Evolutionary conservation across 2,329 filamentous ascomycete species (phyloP).

Genomic region (Calonectria pteridis): DNA sequence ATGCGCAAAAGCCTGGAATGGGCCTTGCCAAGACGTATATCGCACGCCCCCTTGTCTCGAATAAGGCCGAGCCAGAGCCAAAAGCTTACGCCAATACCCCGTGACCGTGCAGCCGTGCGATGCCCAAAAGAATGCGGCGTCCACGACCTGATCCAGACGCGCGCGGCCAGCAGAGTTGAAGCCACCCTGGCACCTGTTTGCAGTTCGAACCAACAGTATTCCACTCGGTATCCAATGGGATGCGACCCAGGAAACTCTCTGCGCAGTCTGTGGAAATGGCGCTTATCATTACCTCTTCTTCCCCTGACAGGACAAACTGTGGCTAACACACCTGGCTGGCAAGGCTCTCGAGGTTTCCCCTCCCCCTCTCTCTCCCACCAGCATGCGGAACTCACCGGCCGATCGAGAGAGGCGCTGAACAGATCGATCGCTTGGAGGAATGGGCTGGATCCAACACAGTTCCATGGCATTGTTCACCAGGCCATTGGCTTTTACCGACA

Average conservation of each 20-base stretch:
- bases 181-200: not conserved
- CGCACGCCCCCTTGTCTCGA: not conserved
- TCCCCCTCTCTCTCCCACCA: not conserved
- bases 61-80: not conserved
- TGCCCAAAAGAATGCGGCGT: not conserved
- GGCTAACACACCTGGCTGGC: not conserved
- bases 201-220: not conserved
- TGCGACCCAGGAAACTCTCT: not conserved
- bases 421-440: not conserved
- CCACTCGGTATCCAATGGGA: not conserved
- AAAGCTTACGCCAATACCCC: not conserved
- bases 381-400: not conserved
- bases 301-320: not conserved
- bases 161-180: not conserved
- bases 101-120: not conserved
- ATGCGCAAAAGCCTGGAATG: slow-evolving; percentile 5
- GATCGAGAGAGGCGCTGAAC: not conserved
- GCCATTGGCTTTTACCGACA: not conserved
- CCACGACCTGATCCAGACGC: not conserved
- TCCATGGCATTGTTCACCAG: not conserved
- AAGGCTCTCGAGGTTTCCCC: not conserved
- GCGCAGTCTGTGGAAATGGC: not conserved
- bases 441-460: not conserved
- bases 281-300: not conserved
- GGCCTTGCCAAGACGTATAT: too few relatives aligned